phyloP scores from a whole-genome alignment of 495 filamentous ascomycete species.

The Achaetomiella virescens region DNA sequence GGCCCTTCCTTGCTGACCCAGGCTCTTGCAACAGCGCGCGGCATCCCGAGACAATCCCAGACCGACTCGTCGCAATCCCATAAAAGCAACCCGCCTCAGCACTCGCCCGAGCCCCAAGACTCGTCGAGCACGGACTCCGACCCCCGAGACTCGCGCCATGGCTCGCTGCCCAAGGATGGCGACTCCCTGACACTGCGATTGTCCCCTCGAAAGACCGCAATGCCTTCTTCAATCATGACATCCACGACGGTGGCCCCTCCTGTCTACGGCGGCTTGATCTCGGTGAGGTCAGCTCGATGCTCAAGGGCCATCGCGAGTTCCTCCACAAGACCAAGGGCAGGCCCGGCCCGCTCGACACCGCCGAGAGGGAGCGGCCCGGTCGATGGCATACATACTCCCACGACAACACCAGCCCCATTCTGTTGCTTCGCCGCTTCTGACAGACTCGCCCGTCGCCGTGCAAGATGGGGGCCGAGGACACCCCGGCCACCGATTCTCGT shows the following conservation, averaged over 20 bases:
- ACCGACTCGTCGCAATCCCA: slow-evolving; percentile 24
- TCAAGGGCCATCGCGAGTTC: slow-evolving; percentile 32
- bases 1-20: slow-evolving; percentile 46
- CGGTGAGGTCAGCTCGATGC: slow-evolving; percentile 32
- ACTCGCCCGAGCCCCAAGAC: slow-evolving; percentile 8
- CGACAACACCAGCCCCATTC: slow-evolving; percentile 12
- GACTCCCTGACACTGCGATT: slow-evolving; percentile 28
- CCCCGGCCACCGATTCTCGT: slow-evolving; percentile 28
- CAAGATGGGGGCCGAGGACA: slow-evolving; percentile 20
- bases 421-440: slow-evolving; percentile 11
- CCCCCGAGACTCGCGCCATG: slow-evolving; percentile 29
- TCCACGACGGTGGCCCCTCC: slow-evolving; percentile 17
- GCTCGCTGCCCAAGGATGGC: slow-evolving; percentile 21
- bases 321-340: slow-evolving; percentile 31
- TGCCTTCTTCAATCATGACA: slow-evolving; percentile 18
- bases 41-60: slow-evolving; percentile 30
- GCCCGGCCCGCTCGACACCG: slow-evolving; percentile 35
- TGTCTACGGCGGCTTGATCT: slow-evolving; percentile 24
- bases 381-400: slow-evolving; percentile 10
- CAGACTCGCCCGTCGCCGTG: slow-evolving; percentile 12
- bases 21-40: slow-evolving; percentile 48
- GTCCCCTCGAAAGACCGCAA: slow-evolving; percentile 21
- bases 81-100: slow-evolving; percentile 12
- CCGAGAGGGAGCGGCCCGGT: slow-evolving; percentile 27
- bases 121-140: slow-evolving; percentile 14